Evolutionary conservation across 164 flowering plant genomes (phyloP).

Genomic region (Liquidambar formosana): DNA sequence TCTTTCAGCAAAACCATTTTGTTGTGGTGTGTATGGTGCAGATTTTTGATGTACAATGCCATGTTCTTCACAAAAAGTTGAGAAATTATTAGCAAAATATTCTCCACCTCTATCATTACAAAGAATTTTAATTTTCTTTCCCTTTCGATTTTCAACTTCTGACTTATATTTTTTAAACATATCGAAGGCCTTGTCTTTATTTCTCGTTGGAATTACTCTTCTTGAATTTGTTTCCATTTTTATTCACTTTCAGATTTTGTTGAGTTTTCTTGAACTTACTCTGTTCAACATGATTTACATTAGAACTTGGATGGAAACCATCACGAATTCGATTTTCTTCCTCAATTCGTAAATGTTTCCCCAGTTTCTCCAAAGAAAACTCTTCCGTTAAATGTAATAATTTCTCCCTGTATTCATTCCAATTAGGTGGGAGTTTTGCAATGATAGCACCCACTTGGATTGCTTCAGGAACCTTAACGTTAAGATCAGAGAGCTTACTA

Average conservation of each 20-base stretch:
- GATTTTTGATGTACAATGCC: not conserved
- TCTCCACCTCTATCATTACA: not conserved
- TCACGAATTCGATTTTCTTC: slow-evolving; percentile 6
- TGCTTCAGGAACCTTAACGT: not conserved
- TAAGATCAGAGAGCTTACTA: not conserved
- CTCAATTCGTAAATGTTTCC: slow-evolving; percentile 18
- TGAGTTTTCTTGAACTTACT: not conserved
- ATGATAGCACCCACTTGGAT: slow-evolving; percentile 12
- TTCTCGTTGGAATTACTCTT: not conserved
- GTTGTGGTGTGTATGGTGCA: not conserved
- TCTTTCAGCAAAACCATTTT: not conserved
- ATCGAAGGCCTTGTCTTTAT: not conserved
- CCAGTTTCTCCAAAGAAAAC: slow-evolving; percentile 12
- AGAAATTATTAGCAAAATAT: not conserved
- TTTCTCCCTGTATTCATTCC: slow-evolving; percentile 17
- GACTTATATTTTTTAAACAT: not conserved
- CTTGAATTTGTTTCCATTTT: not conserved
- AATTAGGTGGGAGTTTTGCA: slow-evolving; percentile 5
- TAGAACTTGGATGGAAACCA: not conserved
- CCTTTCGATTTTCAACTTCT: no score
- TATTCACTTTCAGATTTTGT: not conserved
- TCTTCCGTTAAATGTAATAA: slow-evolving; percentile 5
- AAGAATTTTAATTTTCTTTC: no score
- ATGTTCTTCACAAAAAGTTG: no score
- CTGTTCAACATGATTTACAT: not conserved